Percentiles rank a stretch among this genome's conserved stretches.
These are phyloP conservation scores for Euphorbia schlechtendalii DNA, from an alignment of 441 rosid species.

Conservation along the genomic window DNA sequence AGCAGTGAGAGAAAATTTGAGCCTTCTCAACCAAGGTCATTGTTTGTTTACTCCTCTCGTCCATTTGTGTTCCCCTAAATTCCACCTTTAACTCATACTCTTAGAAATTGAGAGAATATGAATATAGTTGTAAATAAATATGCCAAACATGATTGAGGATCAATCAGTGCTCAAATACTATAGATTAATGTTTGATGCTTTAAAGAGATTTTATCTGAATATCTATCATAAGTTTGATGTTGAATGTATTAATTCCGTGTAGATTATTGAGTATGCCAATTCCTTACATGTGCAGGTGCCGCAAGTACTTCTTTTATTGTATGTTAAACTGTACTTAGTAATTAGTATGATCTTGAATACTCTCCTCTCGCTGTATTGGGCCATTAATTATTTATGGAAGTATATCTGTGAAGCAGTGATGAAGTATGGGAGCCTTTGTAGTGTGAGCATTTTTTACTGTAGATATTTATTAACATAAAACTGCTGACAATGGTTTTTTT, in stretches of 20 bases:
- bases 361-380: background rate
- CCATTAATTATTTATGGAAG: background rate
- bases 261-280: background rate
- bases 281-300: background rate
- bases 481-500: background rate
- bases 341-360: background rate
- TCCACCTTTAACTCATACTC: background rate
- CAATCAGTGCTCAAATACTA: background rate
- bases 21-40: background rate
- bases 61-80: background rate
- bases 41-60: background rate
- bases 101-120: background rate
- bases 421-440: background rate
- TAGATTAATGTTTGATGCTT: background rate
- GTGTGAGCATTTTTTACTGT: background rate
- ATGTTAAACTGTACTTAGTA: background rate
- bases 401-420: background rate
- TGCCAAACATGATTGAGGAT: background rate
- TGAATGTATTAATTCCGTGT: background rate
- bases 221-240: background rate
- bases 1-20: slow-evolving; percentile 1
- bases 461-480: background rate
- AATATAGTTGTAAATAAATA: background rate
- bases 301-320: background rate
- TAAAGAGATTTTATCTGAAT: background rate